Conservation (phyloP, 495 filamentous ascomycete species). For the Penicillium riverlandense region DNA sequence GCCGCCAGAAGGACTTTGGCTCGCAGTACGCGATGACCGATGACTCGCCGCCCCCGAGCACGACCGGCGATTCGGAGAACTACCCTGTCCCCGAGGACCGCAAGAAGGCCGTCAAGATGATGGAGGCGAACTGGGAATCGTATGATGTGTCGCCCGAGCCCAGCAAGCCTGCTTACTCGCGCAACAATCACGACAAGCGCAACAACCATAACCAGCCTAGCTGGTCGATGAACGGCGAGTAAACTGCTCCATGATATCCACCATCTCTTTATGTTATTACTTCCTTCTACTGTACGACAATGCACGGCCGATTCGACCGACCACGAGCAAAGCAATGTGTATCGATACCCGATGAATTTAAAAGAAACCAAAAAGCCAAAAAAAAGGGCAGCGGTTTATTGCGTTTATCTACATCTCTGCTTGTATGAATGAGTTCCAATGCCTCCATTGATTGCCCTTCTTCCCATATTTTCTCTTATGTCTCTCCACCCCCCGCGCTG, state of each 20-base stretch:
- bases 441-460: neutral
- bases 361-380: neutral
- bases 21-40: constrained; percentile 65
- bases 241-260: neutral
- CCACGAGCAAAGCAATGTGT: neutral
- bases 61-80: constrained; percentile 37
- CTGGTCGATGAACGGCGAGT: constrained; percentile 15
- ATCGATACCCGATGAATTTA: neutral
- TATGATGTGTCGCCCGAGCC: constrained; percentile 55
- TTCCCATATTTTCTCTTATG: neutral
- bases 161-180: constrained; percentile 12
- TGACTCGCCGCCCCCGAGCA: constrained; percentile 40
- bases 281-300: neutral
- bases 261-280: neutral
- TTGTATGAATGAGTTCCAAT: neutral
- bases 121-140: constrained; percentile 58
- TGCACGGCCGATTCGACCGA: neutral
- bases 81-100: constrained; percentile 35
- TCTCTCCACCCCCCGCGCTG: neutral
- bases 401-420: neutral
- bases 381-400: neutral
- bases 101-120: constrained; percentile 45
- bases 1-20: constrained; percentile 66
- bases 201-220: constrained; percentile 17
- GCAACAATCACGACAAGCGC: constrained; percentile 6